Percentiles rank a stretch among this genome's conserved stretches.
Evolutionary conservation across 495 filamentous ascomycete genomes (phyloP).

Genomic region (Aspergillus heteromorphus): DNA sequence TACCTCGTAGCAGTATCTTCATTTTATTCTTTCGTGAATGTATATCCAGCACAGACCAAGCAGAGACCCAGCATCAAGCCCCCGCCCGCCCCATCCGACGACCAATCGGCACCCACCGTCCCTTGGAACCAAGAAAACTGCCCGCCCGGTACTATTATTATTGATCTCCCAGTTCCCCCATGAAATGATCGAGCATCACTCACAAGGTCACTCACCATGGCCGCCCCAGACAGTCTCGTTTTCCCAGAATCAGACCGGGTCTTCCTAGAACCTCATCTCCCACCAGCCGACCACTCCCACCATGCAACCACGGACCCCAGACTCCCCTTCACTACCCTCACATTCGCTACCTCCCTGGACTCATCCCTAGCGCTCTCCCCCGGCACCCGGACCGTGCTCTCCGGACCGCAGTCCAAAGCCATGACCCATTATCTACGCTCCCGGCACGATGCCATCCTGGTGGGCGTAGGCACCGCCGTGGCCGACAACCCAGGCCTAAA

Average conservation of each 20-base stretch:
- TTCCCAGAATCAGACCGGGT: background rate
- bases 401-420: conserved; percentile 73
- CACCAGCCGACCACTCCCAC: background rate
- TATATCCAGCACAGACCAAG: background rate
- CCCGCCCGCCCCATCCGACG: background rate
- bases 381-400: conserved; percentile 69
- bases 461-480: conserved; percentile 81
- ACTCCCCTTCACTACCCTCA: conserved; percentile 64
- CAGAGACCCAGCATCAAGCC: background rate
- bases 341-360: conserved; percentile 86
- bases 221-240: background rate
- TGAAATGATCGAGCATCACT: background rate
- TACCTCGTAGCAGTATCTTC: no score
- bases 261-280: background rate
- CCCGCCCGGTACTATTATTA: background rate
- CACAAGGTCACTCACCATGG: background rate
- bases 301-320: background rate
- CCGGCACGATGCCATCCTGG: conserved; percentile 74
- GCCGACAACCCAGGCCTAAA: conserved; percentile 84
- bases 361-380: conserved; percentile 66
- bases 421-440: conserved; percentile 91
- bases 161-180: background rate
- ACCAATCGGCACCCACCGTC: background rate
- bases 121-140: background rate
- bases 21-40: no score